These are phyloP conservation scores for Vishniacozyma victoriae DNA, from an alignment of 768 basidiomycete species.

Conservation along the genomic window DNA sequence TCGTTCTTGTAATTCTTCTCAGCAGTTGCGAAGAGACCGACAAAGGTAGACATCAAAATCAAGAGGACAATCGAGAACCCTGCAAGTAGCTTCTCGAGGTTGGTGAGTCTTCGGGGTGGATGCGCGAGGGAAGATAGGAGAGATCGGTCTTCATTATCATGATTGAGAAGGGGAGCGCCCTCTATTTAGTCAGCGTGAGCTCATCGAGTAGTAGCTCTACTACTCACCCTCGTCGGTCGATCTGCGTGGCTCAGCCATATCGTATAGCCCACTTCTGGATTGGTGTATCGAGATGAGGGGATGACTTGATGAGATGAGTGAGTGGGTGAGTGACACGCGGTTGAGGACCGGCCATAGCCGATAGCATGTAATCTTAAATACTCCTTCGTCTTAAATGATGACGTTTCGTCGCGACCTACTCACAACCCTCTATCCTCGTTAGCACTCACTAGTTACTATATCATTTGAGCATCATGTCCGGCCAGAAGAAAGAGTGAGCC, in stretches of 20 bases:
- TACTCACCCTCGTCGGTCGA: conserved; percentile 45
- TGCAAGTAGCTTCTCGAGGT: conserved; percentile 75
- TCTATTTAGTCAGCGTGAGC: conserved; percentile 29
- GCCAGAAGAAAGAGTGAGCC: neutral
- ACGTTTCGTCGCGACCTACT: too few species aligned
- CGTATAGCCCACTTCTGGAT: too few species aligned
- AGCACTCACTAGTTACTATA: too few species aligned
- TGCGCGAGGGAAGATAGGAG: conserved; percentile 20
- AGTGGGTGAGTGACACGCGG: too few species aligned
- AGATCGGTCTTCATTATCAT: conserved; percentile 1
- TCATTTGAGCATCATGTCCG: conserved; percentile 3
- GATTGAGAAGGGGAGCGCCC: conserved; percentile 42
- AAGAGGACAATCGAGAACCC: conserved; percentile 69
- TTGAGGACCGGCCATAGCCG: too few species aligned
- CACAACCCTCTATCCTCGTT: too few species aligned
- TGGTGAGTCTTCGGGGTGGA: conserved; percentile 56
- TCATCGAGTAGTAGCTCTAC: neutral
- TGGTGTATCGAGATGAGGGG: too few species aligned
- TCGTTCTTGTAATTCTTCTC: conserved; percentile 63
- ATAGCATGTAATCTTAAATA: too few species aligned
- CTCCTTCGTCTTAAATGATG: too few species aligned
- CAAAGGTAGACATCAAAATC: conserved; percentile 76
- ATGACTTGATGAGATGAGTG: too few species aligned
- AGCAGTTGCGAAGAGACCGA: conserved; percentile 86
- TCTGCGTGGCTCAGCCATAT: conserved; percentile 41